Evolutionary conservation across 2,329 filamentous ascomycete genomes (phyloP).

Genomic region (Fusarium sarcochroum): DNA sequence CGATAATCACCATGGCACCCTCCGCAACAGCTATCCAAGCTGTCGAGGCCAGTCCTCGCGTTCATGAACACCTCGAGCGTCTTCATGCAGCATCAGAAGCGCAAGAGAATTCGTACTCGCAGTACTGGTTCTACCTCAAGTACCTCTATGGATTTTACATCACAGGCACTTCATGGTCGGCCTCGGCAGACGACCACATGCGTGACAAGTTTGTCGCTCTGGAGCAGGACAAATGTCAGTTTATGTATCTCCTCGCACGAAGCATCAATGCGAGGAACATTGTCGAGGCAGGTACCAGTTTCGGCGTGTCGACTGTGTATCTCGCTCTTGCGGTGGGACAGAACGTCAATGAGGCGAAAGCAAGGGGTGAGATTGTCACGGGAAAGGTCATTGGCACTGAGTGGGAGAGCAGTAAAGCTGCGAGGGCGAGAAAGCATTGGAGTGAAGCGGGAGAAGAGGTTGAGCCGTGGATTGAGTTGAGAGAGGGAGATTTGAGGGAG

Average conservation of each 20-base stretch:
- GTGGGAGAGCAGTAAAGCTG: slow-evolving; percentile 68
- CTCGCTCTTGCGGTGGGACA: slow-evolving; percentile 70
- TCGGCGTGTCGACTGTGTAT: slow-evolving; percentile 75
- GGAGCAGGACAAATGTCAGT: slow-evolving; percentile 69
- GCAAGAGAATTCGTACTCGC: slow-evolving; percentile 46
- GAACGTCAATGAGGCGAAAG: slow-evolving; percentile 53
- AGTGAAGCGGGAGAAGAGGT: slow-evolving; percentile 64
- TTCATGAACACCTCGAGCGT: slow-evolving; percentile 46
- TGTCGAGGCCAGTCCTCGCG: slow-evolving; percentile 44
- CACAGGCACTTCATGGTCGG: slow-evolving; percentile 41
- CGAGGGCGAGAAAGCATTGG: slow-evolving; percentile 68
- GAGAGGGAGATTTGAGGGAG: slow-evolving; percentile 70
- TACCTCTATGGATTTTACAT: slow-evolving; percentile 45
- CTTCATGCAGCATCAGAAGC: slow-evolving; percentile 48
- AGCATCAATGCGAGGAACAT: slow-evolving; percentile 64
- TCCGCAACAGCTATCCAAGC: slow-evolving; percentile 41
- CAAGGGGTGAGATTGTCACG: slow-evolving; percentile 34
- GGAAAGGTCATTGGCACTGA: slow-evolving; percentile 70
- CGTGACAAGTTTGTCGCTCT: slow-evolving; percentile 72
- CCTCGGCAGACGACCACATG: slow-evolving; percentile 57
- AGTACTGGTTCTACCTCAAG: slow-evolving; percentile 48
- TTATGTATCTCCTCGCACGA: slow-evolving; percentile 68
- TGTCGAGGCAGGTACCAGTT: slow-evolving; percentile 74
- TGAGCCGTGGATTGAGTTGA: slow-evolving; percentile 66
- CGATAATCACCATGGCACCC: slow-evolving; percentile 28